Base-by-base conservation (phyloP, 202 grass and related monocot genomes). In the Carex arenaria region DNA sequence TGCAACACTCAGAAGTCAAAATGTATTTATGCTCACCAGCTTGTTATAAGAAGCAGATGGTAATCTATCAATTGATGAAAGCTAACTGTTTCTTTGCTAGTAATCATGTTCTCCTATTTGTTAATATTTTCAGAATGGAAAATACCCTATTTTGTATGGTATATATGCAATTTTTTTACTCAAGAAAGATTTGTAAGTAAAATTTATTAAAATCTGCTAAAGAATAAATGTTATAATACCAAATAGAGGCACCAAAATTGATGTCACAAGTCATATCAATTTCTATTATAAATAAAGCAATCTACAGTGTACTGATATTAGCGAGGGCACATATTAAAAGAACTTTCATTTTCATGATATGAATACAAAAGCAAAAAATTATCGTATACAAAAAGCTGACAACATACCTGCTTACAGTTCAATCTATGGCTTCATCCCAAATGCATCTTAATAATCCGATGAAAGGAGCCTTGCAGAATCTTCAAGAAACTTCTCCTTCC, bases 391-490 rank as follows among this genome's bases (percentile, higher is more conserved):
- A 14, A 66, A 34, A 3, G 17, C 32, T 67, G 22, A 82, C 64
- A 82, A 70, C n/a, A 4, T 65, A 12, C 15, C 19, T 66, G 19
- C 61, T 65, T 31, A 64, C 13, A 81, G 57, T 69, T 42, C 36
- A 5, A 54, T 54, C 78, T 61, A 71, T 93, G 62, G 81, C 92
- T 19, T 90, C 87, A 31, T 86, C 86, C 67, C 42, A 90, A 79
- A 86, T 86, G n/a, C 34, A 63, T 49, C 78, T 87, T 84, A 81
- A 88, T 34, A 83, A 52, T 6, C 53, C 84, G 22, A 71, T 89
- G 71, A 87, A 94, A 19, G 88, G 92, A 64, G 86, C 67, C 72
- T 91, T 88, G 62, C 54, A 51, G 0, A 90, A 86, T 65, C 76
- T 89, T 72, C 88, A 64, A 0, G 91, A 87, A n/a, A 65, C 80